phyloP scores from a whole-genome alignment of 164 flowering plant species.

The Nelumbo lutea region DNA sequence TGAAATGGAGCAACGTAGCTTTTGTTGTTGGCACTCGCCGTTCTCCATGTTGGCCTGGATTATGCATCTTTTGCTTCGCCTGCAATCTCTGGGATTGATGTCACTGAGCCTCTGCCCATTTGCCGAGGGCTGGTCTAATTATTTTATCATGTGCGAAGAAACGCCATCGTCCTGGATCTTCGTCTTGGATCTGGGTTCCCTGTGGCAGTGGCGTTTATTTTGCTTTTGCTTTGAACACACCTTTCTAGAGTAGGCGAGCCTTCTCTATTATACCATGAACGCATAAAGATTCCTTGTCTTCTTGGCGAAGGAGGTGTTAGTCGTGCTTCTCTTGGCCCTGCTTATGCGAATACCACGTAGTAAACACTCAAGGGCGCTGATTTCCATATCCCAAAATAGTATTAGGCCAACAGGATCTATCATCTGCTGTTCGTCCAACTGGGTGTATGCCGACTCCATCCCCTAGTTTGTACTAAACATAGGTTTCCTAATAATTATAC shows the following conservation, averaged over 20 bases:
- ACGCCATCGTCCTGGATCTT: constrained; percentile 7
- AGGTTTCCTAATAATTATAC: background rate
- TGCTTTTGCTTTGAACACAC: background rate
- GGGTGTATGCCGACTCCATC: background rate
- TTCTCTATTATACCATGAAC: background rate
- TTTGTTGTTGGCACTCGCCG: background rate
- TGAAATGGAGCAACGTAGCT: background rate
- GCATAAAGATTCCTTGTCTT: constrained; percentile 4
- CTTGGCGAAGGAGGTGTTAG: constrained; percentile 3
- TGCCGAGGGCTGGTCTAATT: background rate
- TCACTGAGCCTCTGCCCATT: background rate
- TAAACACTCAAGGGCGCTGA: background rate
- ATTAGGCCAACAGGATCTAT: constrained; percentile 10
- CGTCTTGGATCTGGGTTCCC: constrained; percentile 14
- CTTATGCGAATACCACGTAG: background rate
- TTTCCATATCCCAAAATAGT: background rate
- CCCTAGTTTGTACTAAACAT: background rate
- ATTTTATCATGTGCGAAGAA: background rate
- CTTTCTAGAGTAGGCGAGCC: background rate
- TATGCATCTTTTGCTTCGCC: background rate
- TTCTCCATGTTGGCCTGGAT: background rate
- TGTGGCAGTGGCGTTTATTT: background rate
- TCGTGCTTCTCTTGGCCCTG: background rate
- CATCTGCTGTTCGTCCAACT: background rate
- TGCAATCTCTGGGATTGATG: background rate